Conservation (phyloP, 1,284 basidiomycete species). For the Ustilago bromivora region DNA sequence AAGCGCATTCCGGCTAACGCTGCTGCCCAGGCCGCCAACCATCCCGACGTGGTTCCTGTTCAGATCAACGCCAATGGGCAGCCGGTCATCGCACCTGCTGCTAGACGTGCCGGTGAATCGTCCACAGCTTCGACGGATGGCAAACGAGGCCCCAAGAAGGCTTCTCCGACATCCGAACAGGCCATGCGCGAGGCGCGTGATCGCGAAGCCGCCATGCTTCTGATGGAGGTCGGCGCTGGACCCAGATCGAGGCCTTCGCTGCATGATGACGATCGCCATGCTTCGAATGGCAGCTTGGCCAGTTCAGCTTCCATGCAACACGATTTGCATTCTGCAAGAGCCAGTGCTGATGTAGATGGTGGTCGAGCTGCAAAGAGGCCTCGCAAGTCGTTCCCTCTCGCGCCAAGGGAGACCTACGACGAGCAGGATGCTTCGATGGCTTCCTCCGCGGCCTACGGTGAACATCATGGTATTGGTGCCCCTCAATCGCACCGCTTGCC, state of each 20-base stretch:
- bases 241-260: constrained; percentile 22
- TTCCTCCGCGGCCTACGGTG: constrained; percentile 7
- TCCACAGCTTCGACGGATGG: constrained; percentile 21
- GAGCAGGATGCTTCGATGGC: constrained; percentile 19
- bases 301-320: constrained; percentile 34
- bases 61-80: constrained; percentile 51
- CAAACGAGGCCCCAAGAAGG: constrained; percentile 39
- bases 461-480: neutral
- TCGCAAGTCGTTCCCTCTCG: constrained; percentile 34
- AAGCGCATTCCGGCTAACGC: constrained; percentile 78
- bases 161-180: constrained; percentile 33
- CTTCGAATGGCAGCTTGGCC: constrained; percentile 10
- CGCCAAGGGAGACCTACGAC: constrained; percentile 30
- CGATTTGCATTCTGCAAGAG: constrained; percentile 33
- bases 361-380: constrained; percentile 36
- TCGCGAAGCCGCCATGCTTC: constrained; percentile 66
- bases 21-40: constrained; percentile 37
- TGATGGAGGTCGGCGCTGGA: constrained; percentile 65
- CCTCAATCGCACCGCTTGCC: constrained; percentile 27
- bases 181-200: constrained; percentile 58
- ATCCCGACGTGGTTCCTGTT: constrained; percentile 41
- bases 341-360: constrained; percentile 20
- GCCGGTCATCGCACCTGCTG: constrained; percentile 45
- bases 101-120: constrained; percentile 26
- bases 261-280: constrained; percentile 37